Base-by-base conservation (phyloP, 192 early-diverging fungal species). In the Backusella mclennaniae region DNA sequence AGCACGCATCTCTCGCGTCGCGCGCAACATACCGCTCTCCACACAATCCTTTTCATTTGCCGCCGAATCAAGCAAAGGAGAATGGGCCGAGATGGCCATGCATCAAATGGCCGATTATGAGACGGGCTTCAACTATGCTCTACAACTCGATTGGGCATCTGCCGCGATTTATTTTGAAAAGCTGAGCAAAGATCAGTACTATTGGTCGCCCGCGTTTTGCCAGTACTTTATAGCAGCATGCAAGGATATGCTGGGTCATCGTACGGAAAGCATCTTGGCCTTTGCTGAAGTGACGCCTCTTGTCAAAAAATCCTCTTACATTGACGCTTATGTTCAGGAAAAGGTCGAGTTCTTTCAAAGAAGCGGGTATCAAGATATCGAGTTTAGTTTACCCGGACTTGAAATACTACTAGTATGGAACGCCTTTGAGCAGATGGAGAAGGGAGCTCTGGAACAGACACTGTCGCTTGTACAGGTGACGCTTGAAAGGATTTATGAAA, bases 181-280 rank as follows among this genome's bases (percentile, higher is more conserved):
- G 12, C 71, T 87, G 2, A 77, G 73, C 19, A 71, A 71, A 21
- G 84, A 80, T 39, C 74, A 79, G 38, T 77, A 80, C 46, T 85
- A 86, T 41, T 87, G 86, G 86, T 86, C 85, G 8, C 83, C 78
- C 1, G 86, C 79, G 0, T 87, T 87, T 67, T 84, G 80, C 63
- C 75, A 81, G 9, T 87, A 87, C 70, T 84, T 84, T 68, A 75
- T 82, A 36, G 86, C 79, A 1, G 83, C 83, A 2, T 79, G 81
- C 14, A 63, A 80, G 6, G 83, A 83, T 35, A 85, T 84, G 49
- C 80, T 68, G 0, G 93, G 92, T 6, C 88, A 90, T 41, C 91
- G 88, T 14, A 84, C 86, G 31, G 92, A 93, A 72, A 93, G 92
- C 1, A 87, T 95, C 17, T 53, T 85, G 29, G 89, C 90, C 75